Evolutionary conservation across 192 early-diverging fungal species (phyloP).

Genomic region (Entophlyctis luteolus): DNA sequence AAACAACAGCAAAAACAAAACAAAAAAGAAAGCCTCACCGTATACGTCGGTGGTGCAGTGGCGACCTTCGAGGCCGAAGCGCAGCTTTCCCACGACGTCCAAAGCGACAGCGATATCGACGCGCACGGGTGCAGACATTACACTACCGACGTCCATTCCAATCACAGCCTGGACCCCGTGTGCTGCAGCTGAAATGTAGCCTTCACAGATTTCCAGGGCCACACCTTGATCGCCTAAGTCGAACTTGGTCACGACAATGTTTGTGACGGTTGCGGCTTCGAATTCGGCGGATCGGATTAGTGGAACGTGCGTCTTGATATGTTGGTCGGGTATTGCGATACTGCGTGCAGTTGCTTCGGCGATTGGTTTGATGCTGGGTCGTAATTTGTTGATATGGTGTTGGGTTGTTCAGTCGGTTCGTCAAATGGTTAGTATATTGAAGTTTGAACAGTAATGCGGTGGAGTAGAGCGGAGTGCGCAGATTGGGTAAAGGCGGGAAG

Average conservation of each 20-base stretch:
- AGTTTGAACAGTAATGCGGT: neutral
- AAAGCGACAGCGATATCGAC: too few species aligned
- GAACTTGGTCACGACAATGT: slow-evolving; percentile 2
- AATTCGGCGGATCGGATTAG: neutral
- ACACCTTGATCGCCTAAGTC: neutral
- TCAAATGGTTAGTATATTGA: neutral
- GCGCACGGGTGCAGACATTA: too few species aligned
- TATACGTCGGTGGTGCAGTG: slow-evolving; percentile 19
- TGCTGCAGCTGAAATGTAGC: neutral
- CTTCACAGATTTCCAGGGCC: neutral
- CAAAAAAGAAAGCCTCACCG: neutral
- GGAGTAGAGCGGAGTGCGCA: neutral
- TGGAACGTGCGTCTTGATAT: neutral
- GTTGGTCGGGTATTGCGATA: neutral
- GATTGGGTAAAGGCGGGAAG: neutral
- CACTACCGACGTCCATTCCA: too few species aligned
- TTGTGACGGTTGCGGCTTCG: neutral
- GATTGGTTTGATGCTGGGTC: neutral
- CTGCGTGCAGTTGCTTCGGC: neutral
- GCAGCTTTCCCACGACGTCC: slow-evolving; percentile 8
- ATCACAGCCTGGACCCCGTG: too few species aligned
- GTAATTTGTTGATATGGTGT: too few species aligned
- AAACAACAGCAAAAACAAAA: neutral
- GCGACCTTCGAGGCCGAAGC: neutral
- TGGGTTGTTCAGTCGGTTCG: too few species aligned